Evolutionary conservation across 768 basidiomycete genomes (phyloP).

Genomic region (Kwoniella botswanensis): DNA sequence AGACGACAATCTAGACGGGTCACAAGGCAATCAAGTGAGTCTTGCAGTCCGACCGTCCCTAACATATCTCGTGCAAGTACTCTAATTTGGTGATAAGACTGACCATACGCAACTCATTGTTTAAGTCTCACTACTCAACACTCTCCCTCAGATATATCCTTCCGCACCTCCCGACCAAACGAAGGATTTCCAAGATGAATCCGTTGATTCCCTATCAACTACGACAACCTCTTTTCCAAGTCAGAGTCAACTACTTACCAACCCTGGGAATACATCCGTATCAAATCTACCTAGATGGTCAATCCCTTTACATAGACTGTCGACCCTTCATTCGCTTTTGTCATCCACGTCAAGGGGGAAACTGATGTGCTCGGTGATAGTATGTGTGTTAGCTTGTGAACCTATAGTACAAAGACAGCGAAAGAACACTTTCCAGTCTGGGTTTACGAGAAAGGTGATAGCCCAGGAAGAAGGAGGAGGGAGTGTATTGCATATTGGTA

Average conservation of each 20-base stretch:
- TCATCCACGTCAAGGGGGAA: neutral
- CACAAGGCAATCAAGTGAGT: slow-evolving; percentile 19
- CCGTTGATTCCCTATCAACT: slow-evolving; percentile 42
- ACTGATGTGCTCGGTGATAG: slow-evolving; percentile 18
- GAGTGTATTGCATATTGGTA: slow-evolving; percentile 39
- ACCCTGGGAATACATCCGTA: slow-evolving; percentile 22
- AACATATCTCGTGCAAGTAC: too few relatives aligned
- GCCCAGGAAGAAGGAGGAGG: slow-evolving; percentile 35
- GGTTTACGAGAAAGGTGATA: neutral
- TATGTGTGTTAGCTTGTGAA: slow-evolving; percentile 46
- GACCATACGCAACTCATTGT: neutral
- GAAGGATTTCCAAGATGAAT: slow-evolving; percentile 13
- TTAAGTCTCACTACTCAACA: neutral
- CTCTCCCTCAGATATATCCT: slow-evolving; percentile 3
- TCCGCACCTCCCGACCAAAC: slow-evolving; percentile 1
- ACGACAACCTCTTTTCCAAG: slow-evolving; percentile 33
- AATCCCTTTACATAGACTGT: slow-evolving; percentile 42
- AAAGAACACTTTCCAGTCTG: slow-evolving; percentile 19
- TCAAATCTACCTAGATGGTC: slow-evolving; percentile 42
- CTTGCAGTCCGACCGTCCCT: neutral
- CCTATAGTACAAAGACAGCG: slow-evolving; percentile 26
- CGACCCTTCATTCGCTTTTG: slow-evolving; percentile 18
- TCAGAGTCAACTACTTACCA: slow-evolving; percentile 28
- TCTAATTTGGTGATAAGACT: neutral
- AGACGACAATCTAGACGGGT: slow-evolving; percentile 9